phyloP scores from a whole-genome alignment of 208 protist genomes.

The Trypanosoma scelopori region DNA sequence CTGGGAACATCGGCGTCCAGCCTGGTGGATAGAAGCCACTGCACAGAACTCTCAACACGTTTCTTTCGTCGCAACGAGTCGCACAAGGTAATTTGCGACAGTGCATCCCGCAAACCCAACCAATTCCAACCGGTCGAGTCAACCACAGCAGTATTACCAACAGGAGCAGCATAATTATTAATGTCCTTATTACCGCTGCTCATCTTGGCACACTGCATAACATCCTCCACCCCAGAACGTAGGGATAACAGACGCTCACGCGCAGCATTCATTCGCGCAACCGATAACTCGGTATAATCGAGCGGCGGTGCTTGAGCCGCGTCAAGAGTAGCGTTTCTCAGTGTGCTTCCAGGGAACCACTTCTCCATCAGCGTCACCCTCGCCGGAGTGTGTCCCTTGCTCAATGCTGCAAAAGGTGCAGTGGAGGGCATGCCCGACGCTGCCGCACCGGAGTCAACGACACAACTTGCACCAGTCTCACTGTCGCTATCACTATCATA shows the following conservation, averaged over 20 bases:
- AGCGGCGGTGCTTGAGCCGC: conserved; percentile 41
- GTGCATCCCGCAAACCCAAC: conserved; percentile 22
- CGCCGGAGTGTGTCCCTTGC: background rate
- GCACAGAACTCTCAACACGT: conserved; percentile 15
- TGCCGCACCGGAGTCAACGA: background rate
- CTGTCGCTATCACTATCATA: conserved; percentile 23
- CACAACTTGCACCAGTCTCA: background rate
- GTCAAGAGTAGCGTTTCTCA: conserved; percentile 66
- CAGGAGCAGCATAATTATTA: conserved; percentile 5
- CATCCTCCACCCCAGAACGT: conserved; percentile 65
- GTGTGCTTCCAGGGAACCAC: conserved; percentile 70
- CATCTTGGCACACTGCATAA: conserved; percentile 14
- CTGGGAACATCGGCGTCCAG: background rate
- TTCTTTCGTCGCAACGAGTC: conserved; percentile 12
- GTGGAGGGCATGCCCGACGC: background rate
- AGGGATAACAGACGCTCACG: conserved; percentile 66
- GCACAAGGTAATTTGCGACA: conserved; percentile 23
- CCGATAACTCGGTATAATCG: conserved; percentile 41
- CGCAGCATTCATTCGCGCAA: conserved; percentile 45
- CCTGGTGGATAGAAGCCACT: conserved; percentile 11
- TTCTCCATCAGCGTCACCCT: conserved; percentile 58
- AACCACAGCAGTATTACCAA: background rate
- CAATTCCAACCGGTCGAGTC: conserved; percentile 25
- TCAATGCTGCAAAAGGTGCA: background rate
- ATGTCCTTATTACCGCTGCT: background rate